A percentile compares a stretch with the other conserved stretches of the same genome.
Conservation (phyloP, 2,329 filamentous ascomycete genomes). For the Bipolaris cookei region DNA sequence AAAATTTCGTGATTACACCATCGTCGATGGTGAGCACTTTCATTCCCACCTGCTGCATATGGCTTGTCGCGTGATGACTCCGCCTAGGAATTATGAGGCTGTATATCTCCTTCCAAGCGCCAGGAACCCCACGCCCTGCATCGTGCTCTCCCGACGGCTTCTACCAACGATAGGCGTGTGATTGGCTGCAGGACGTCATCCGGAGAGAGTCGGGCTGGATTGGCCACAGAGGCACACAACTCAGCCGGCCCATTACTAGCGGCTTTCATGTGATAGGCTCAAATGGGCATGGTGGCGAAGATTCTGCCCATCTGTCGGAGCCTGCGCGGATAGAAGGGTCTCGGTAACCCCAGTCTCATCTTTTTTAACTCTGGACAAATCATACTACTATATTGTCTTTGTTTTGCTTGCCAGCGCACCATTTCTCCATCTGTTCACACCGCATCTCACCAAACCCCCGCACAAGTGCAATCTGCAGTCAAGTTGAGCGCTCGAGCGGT, state of each 20-base stretch:
- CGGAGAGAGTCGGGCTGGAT: constrained; percentile 25
- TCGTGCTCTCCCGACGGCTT: constrained; percentile 1
- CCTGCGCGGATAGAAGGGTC: constrained; percentile 3
- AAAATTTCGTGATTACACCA: constrained; percentile 8
- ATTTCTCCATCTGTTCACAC: constrained; percentile 8
- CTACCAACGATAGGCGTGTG: constrained; percentile 10
- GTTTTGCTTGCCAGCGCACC: constrained; percentile 11
- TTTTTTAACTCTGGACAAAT: constrained; percentile 6
- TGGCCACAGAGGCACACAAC: constrained; percentile 24
- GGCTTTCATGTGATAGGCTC: constrained; percentile 17
- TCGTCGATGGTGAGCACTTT: background rate
- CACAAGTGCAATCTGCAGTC: background rate
- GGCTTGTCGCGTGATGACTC: too few relatives aligned
- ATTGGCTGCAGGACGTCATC: constrained; percentile 25
- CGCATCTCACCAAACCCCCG: constrained; percentile 3
- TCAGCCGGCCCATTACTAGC: constrained; percentile 6
- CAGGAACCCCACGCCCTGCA: constrained; percentile 19
- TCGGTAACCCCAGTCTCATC: constrained; percentile 2
- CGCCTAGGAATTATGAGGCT: too few relatives aligned
- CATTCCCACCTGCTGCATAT: background rate
- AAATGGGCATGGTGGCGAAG: constrained; percentile 12
- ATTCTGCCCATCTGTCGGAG: constrained; percentile 11
- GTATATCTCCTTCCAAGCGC: background rate
- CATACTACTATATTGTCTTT: background rate
- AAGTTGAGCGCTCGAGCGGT: constrained; percentile 14